These are phyloP conservation scores for Haplographium delicatum DNA, from an alignment of 495 filamentous ascomycete species.

Conservation along the genomic window DNA sequence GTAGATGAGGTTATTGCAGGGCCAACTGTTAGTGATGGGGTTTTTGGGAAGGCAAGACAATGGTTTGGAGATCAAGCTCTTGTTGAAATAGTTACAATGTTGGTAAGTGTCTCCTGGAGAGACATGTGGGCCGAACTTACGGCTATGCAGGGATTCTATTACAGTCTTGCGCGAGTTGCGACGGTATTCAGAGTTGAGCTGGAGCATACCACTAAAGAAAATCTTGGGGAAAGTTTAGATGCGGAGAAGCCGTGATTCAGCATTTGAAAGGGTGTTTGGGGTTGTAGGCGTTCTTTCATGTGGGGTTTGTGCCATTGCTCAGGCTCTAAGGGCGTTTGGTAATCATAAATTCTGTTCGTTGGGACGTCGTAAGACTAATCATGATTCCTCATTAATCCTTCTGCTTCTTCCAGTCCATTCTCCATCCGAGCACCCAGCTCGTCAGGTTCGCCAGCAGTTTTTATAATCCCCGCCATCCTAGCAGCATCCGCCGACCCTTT, in stretches of 20 bases:
- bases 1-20: slow-evolving; percentile 15
- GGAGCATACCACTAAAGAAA: too few species aligned
- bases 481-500: slow-evolving; percentile 74
- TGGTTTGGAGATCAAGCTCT: slow-evolving; percentile 18
- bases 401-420: slow-evolving; percentile 8
- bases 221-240: too few species aligned
- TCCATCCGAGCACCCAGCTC: background rate
- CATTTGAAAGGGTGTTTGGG: too few species aligned
- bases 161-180: slow-evolving; percentile 14
- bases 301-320: too few species aligned
- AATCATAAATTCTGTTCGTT: too few species aligned
- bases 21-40: slow-evolving; percentile 12
- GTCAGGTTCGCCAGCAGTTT: slow-evolving; percentile 37
- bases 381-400: slow-evolving; percentile 23
- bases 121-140: background rate
- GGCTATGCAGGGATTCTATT: slow-evolving; percentile 14
- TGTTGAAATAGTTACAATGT: slow-evolving; percentile 19
- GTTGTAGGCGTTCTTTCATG: too few species aligned
- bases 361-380: too few species aligned
- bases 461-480: slow-evolving; percentile 63
- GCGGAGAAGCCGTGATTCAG: too few species aligned
- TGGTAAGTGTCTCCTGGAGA: slow-evolving; percentile 7
- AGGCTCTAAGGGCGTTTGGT: too few species aligned
- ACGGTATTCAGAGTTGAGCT: slow-evolving; percentile 16
- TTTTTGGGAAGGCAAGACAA: slow-evolving; percentile 14